Evolutionary conservation across 345 rosid genomes (phyloP), one percentile per base, ranked within the genome.

Genomic region (Hypericum androsaemum): DNA sequence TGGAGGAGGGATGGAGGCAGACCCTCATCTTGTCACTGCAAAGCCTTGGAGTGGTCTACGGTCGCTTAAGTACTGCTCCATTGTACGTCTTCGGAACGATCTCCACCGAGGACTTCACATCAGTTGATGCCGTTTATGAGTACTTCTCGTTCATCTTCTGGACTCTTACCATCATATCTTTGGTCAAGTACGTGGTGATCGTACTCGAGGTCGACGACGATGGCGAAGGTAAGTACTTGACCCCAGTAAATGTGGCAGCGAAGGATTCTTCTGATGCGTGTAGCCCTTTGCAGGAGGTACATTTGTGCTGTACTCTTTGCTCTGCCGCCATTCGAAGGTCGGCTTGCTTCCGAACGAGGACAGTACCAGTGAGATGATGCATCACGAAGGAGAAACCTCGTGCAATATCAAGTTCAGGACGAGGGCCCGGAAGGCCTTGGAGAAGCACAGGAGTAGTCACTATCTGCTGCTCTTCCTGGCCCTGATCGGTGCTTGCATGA

Each of bases 181-280:
- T 82, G 37, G 52, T 79, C 37, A 79, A 82, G 68, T 79, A 82
- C 65, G 74, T 71, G 49, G 28, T 77, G 48, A 70, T 82, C 37
- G 79, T 79, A 46, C 61, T 82, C 50, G 71, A 65, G 47, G 82
- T 80, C 7, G 76, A 82, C 47, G 77, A 82, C 49, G 67, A 73
- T 45, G 84, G 88, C 52, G 88, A 82, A 46, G 88, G 84, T 81
- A 69, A 69, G n/a, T n/a, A n/a, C n/a, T 41, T 50, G n/a, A 11
- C 56, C 41, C 47, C 43, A 0, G 3, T 51, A n/a, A 10, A 11
- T 28, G 8, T 35, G 50, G 6, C 58, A 12, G 37, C 38, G 6
- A 41, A 38, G 50, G 38, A 39, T 57, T 57, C 41, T 38, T 9
- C 17, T 7, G 55, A 47, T 60, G 52, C 63, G 64, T 54, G 74